Conservation (phyloP, 2,329 filamentous ascomycete genomes). For the Scedosporium dehoogii region DNA sequence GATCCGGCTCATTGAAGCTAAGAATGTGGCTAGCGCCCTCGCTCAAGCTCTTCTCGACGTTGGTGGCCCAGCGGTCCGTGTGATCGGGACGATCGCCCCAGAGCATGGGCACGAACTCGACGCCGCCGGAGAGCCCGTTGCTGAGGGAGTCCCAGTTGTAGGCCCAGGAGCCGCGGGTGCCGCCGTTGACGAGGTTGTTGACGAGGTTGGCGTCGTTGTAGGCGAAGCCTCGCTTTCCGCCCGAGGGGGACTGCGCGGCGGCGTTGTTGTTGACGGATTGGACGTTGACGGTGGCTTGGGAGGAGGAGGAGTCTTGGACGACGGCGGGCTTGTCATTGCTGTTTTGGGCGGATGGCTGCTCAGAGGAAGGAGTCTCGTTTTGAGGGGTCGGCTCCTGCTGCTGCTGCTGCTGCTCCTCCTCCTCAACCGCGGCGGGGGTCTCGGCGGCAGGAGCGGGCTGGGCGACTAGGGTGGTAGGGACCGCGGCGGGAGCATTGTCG, state of each 20-base stretch:
- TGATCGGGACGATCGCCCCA: conserved; percentile 41
- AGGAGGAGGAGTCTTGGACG: neutral
- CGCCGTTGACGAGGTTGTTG: conserved; percentile 33
- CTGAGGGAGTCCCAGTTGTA: conserved; percentile 57
- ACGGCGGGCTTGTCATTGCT: neutral
- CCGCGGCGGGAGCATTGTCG: conserved; percentile 7
- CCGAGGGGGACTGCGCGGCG: conserved; percentile 15
- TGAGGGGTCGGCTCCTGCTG: no score
- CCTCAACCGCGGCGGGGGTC: conserved; percentile 13
- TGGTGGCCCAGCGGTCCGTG: conserved; percentile 37
- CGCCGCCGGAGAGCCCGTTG: conserved; percentile 28
- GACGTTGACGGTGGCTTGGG: conserved; percentile 2
- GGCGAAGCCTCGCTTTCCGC: conserved; percentile 55
- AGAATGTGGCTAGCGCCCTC: conserved; percentile 48
- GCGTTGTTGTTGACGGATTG: conserved; percentile 8
- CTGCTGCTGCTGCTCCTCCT: neutral
- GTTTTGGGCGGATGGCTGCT: neutral
- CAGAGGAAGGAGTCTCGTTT: conserved; percentile 13
- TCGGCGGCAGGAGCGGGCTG: conserved; percentile 17
- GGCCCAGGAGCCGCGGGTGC: conserved; percentile 39
- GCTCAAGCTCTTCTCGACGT: conserved; percentile 40
- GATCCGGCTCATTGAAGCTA: conserved; percentile 66
- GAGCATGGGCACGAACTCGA: conserved; percentile 59
- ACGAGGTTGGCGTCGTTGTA: conserved; percentile 53
- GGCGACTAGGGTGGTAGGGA: conserved; percentile 9